Percentiles rank a stretch among this genome's conserved stretches.
phyloP scores from a whole-genome alignment of 345 rosid species.

The Turritis glabra region DNA sequence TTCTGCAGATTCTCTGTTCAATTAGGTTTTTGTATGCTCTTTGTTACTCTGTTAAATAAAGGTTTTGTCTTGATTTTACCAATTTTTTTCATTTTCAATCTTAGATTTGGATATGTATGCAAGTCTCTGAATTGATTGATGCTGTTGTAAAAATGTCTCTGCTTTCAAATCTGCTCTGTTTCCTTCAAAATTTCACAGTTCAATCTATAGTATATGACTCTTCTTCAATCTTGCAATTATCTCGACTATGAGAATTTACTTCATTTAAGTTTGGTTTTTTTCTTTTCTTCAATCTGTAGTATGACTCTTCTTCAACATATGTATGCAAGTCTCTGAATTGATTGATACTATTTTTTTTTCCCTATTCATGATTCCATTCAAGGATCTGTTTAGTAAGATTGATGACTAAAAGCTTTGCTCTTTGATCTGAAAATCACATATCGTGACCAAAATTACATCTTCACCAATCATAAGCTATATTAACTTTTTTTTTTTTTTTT shows the following conservation, averaged over 20 bases:
- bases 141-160: background rate
- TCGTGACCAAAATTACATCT: background rate
- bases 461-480: too few species aligned
- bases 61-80: background rate
- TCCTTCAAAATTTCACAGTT: background rate
- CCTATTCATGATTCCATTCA: too few species aligned
- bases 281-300: too few species aligned
- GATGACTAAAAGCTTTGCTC: conserved; percentile 1
- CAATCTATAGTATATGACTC: background rate
- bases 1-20: conserved; percentile 2
- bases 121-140: background rate
- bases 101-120: conserved; percentile 11
- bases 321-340: too few species aligned
- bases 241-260: too few species aligned
- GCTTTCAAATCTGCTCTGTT: conserved; percentile 8
- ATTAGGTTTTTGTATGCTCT: background rate
- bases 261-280: too few species aligned
- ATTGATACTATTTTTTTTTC: too few species aligned
- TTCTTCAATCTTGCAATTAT: too few species aligned
- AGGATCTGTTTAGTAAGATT: background rate
- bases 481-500: too few species aligned
- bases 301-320: background rate
- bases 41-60: background rate
- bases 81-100: too few species aligned
- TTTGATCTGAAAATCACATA: conserved; percentile 6